phyloP scores from a whole-genome alignment of 2,329 filamentous ascomycete genomes.

The Fusarium pseudograminearum region DNA sequence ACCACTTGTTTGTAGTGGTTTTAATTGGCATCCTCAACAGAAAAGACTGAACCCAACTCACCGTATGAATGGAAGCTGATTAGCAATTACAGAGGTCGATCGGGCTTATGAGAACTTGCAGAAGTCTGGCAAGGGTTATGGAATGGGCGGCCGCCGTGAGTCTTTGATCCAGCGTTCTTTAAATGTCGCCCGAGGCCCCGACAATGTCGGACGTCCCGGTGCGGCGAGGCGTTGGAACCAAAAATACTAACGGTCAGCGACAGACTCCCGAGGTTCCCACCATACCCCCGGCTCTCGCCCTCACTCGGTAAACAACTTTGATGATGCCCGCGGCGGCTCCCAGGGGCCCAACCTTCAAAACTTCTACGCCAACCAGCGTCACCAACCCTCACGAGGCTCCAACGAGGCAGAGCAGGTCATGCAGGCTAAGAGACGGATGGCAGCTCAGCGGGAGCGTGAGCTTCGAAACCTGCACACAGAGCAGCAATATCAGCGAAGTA shows the following conservation, averaged over 20 bases:
- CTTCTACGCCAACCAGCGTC: constrained; percentile 94
- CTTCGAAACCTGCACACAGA: constrained; percentile 99
- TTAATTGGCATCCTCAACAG: neutral
- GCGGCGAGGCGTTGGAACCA: constrained; percentile 32
- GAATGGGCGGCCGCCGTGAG: constrained; percentile 80
- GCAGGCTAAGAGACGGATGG: constrained; percentile 99
- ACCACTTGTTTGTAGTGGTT: neutral
- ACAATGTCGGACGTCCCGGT: constrained; percentile 27
- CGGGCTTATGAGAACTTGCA: constrained; percentile 94
- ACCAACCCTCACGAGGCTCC: constrained; percentile 84
- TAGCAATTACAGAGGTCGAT: constrained; percentile 80
- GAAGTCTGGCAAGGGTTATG: constrained; percentile 96
- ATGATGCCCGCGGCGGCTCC: constrained; percentile 74
- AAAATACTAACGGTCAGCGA: constrained; percentile 41
- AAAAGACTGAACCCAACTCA: neutral
- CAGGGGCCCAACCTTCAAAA: constrained; percentile 85
- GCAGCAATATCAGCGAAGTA: constrained; percentile 99
- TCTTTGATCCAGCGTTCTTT: constrained; percentile 61
- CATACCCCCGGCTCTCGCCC: constrained; percentile 75
- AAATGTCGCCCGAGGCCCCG: constrained; percentile 25
- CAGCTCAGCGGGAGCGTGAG: constrained; percentile 98
- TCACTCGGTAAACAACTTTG: constrained; percentile 87
- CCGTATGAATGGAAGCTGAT: constrained; percentile 32
- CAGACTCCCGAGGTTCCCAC: constrained; percentile 78
- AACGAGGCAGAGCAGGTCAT: constrained; percentile 98